phyloP scores from a whole-genome alignment of 75 land plant genomes.

The Gnetum montanum region DNA sequence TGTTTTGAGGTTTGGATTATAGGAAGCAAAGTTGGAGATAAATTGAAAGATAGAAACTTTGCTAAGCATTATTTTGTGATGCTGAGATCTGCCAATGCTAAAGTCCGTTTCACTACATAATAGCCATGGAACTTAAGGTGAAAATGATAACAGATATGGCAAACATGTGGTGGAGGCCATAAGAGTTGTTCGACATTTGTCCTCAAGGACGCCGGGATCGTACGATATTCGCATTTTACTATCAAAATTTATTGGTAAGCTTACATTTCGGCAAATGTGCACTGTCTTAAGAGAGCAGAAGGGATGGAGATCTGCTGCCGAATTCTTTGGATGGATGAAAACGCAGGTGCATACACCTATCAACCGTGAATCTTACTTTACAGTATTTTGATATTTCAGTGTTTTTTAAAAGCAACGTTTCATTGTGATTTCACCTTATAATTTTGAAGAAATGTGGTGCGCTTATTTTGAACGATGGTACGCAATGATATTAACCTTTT shows the following conservation, averaged over 20 bases:
- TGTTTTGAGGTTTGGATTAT: too few relatives aligned
- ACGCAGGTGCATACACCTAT: slow-evolving; percentile 89
- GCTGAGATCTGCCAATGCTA: too few relatives aligned
- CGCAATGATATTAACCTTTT: neutral
- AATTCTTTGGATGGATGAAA: slow-evolving; percentile 97
- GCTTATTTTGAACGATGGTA: too few relatives aligned
- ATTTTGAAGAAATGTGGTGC: too few relatives aligned
- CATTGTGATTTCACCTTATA: neutral
- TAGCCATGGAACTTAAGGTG: too few relatives aligned
- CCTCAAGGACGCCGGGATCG: slow-evolving; percentile 32
- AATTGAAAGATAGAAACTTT: too few relatives aligned
- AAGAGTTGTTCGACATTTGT: slow-evolving; percentile 34
- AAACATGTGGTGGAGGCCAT: slow-evolving; percentile 75
- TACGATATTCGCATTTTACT: slow-evolving; percentile 76
- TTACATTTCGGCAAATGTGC: slow-evolving; percentile 87
- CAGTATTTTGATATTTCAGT: too few relatives aligned
- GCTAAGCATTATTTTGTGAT: too few relatives aligned
- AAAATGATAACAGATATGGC: too few relatives aligned
- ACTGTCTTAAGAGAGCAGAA: slow-evolving; percentile 84
- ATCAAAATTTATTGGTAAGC: slow-evolving; percentile 44
- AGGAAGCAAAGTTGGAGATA: too few relatives aligned
- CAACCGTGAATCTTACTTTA: too few relatives aligned
- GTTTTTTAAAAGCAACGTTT: neutral
- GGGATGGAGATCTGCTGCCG: slow-evolving; percentile 69
- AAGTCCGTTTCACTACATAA: too few relatives aligned